Evolutionary conservation across 306 rosid genomes (phyloP).

Genomic region (Spatholobus suberectus): DNA sequence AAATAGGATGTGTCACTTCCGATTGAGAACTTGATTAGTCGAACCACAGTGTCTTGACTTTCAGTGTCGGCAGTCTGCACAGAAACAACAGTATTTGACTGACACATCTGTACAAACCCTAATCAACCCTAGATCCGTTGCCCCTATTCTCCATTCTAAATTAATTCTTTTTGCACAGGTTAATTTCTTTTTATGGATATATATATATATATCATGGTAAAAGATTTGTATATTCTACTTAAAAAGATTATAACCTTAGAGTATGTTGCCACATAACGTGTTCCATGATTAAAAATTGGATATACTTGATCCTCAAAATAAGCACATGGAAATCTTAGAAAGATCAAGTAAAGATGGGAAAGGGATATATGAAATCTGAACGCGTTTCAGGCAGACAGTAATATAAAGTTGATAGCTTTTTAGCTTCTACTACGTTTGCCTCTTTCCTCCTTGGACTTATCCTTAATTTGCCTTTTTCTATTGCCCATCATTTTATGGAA

Average conservation of each 20-base stretch:
- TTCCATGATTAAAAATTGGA: too few species aligned
- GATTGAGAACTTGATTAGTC: constrained; percentile 39
- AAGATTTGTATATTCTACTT: too few species aligned
- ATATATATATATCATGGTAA: too few species aligned
- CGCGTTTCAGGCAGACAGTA: constrained; percentile 2
- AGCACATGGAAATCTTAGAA: constrained; percentile 4
- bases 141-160: background rate
- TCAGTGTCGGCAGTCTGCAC: constrained; percentile 32
- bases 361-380: constrained; percentile 2
- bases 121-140: constrained; percentile 9
- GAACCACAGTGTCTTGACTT: constrained; percentile 28
- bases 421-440: constrained; percentile 10
- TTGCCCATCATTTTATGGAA: background rate
- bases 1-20: constrained; percentile 41
- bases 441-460: constrained; percentile 25
- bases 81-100: constrained; percentile 18
- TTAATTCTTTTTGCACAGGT: background rate
- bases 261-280: too few species aligned
- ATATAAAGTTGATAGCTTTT: background rate
- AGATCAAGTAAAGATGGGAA: background rate
- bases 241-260: too few species aligned
- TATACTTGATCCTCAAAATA: too few species aligned
- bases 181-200: background rate
- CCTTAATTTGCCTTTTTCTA: constrained; percentile 23
- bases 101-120: background rate